phyloP scores from a whole-genome alignment of 805 yeast species.

The Candida ovalis region DNA sequence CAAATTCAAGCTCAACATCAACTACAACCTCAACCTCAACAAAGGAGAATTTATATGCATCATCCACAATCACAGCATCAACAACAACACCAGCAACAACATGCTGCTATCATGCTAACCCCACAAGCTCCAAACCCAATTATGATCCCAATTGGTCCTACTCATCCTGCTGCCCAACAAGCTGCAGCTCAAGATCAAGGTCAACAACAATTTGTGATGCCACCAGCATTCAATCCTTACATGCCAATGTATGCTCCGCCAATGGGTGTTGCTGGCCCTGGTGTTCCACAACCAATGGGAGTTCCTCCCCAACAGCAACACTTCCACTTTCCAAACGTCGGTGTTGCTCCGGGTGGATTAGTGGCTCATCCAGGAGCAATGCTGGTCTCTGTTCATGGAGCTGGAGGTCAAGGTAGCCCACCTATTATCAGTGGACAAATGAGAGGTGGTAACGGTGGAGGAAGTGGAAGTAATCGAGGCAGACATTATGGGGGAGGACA shows the following conservation, averaged over 20 bases:
- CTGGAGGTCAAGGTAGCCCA: background rate
- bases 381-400: background rate
- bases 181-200: slow-evolving; percentile 16
- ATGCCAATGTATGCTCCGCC: slow-evolving; percentile 8
- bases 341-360: background rate
- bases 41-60: slow-evolving; percentile 1
- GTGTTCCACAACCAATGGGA: slow-evolving; percentile 1
- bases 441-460: background rate
- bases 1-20: slow-evolving; percentile 39
- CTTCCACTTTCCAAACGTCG: background rate
- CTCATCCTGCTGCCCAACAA: slow-evolving; percentile 10
- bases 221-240: background rate
- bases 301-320: slow-evolving; percentile 3
- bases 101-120: background rate
- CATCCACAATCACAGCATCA: slow-evolving; percentile 10
- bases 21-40: slow-evolving; percentile 29
- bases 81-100: slow-evolving; percentile 14
- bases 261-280: slow-evolving; percentile 2
- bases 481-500: slow-evolving; percentile 11
- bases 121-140: slow-evolving; percentile 3
- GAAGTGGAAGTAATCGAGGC: slow-evolving; percentile 9
- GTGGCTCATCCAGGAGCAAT: background rate
- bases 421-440: background rate
- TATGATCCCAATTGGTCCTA: background rate
- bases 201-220: background rate